Base-by-base conservation (phyloP, 352 stramenopile species). In the Pythium grandisporangium region DNA sequence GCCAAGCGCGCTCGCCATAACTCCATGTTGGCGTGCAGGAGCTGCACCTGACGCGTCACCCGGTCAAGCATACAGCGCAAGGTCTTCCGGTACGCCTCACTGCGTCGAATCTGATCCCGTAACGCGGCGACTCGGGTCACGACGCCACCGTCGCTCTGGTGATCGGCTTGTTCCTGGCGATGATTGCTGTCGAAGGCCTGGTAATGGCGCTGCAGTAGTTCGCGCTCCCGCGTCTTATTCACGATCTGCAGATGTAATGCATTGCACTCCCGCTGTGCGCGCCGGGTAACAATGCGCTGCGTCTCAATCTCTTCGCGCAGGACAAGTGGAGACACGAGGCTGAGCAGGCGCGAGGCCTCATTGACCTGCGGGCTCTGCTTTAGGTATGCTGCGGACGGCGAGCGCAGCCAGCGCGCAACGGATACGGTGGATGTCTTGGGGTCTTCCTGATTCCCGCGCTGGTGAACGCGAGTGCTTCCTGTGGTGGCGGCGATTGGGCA, bases 1-100 rank as follows among this genome's bases (percentile, higher is more conserved):
- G 33, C 39, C n/a, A 47, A 48, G 22, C 72, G 48, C 30, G 61
- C 38, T 20, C 43, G 43, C 10, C 71, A 36, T 8, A 66, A 23
- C 37, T 70, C 58, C 22, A 60, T 46, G 22, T 64, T 73, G 12
- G 70, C 70, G 6, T 56, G 43, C 0, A 66, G 22, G n/a, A 70
- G 66, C 4, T 66, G 55, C 3, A 62, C 37, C 20, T 73, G 53
- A 13, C 60, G 57, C 11, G 43, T 22, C 3, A 81, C 37, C 4
- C 69, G 64, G 2, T 75, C 65, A 17, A 69, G 51, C 51, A 83
- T 61, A n/a, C 58, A 52, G 2, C 49, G 48, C 11, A 85, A 44
- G 24, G 61, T 61, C 53, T 78, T 77, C 41, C 74, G 76, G 64
- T 83, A 85, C 14, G 55, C 46, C 5, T 75, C 66, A 26, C 69